phyloP scores from a whole-genome alignment of 1,284 basidiomycete species.

The Cystobasidium sp. region DNA sequence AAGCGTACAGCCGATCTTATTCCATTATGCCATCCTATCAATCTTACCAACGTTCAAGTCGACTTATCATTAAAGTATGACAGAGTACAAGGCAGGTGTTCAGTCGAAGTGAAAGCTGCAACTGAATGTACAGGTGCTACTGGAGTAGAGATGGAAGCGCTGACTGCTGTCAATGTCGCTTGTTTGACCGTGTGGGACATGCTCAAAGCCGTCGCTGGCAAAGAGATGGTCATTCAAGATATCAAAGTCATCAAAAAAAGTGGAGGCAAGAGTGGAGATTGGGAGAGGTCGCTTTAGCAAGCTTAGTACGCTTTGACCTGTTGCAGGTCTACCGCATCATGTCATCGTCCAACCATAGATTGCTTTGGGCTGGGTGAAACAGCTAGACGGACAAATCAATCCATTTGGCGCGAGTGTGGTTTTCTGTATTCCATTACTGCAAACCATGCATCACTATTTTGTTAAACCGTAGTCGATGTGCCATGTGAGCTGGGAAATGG shows the following conservation, averaged over 20 bases:
- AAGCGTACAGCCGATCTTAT: slow-evolving; percentile 81
- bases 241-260: slow-evolving; percentile 70
- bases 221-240: slow-evolving; percentile 69
- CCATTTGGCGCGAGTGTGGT: too few relatives aligned
- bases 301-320: background rate
- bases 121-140: slow-evolving; percentile 77
- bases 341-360: too few relatives aligned
- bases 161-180: slow-evolving; percentile 78
- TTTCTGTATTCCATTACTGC: too few relatives aligned
- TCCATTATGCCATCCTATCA: slow-evolving; percentile 80
- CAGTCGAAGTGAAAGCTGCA: slow-evolving; percentile 69
- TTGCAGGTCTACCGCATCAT: background rate
- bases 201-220: slow-evolving; percentile 83
- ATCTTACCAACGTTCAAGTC: slow-evolving; percentile 71
- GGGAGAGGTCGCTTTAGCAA: slow-evolving; percentile 45
- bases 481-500: too few relatives aligned
- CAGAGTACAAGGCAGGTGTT: slow-evolving; percentile 55
- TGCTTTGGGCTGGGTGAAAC: too few relatives aligned
- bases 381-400: too few relatives aligned
- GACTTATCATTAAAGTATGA: slow-evolving; percentile 62
- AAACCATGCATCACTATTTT: too few relatives aligned
- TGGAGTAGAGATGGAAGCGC: slow-evolving; percentile 92
- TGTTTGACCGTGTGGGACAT: slow-evolving; percentile 88
- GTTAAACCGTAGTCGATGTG: too few relatives aligned
- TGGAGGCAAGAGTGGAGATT: slow-evolving; percentile 72